These are phyloP conservation scores for Gentiana dahurica DNA, from an alignment of 257 asterid species.

Conservation along the genomic window DNA sequence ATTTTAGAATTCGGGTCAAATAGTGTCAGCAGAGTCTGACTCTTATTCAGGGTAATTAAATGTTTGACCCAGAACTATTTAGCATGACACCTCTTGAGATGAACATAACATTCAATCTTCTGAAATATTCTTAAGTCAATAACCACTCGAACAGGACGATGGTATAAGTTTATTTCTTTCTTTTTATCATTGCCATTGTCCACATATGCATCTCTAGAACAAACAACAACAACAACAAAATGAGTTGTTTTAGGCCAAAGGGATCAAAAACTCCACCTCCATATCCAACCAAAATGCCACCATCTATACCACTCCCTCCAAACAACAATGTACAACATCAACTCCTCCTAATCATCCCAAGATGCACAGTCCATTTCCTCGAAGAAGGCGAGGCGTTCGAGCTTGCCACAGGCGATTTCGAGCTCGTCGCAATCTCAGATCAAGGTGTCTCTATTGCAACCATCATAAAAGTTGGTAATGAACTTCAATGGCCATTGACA, in stretches of 20 bases:
- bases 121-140: too few species aligned
- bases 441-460: constrained; percentile 48
- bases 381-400: constrained; percentile 58
- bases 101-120: too few species aligned
- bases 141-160: too few species aligned
- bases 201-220: not conserved
- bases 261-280: constrained; percentile 19
- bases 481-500: constrained; percentile 78
- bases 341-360: constrained; percentile 31
- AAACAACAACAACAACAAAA: constrained; percentile 9
- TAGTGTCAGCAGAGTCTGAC: too few species aligned
- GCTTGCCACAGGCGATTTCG: constrained; percentile 50
- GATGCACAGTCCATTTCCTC: constrained; percentile 60
- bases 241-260: constrained; percentile 49
- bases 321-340: constrained; percentile 41
- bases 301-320: constrained; percentile 16
- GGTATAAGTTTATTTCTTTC: not conserved
- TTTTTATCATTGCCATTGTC: not conserved
- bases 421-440: constrained; percentile 34
- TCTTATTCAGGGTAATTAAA: too few species aligned
- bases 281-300: constrained; percentile 3
- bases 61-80: too few species aligned
- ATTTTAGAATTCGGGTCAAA: too few species aligned
- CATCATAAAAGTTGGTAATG: constrained; percentile 48
- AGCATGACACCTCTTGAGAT: too few species aligned